These are phyloP conservation scores for Talaromyces sp. DNA, from an alignment of 2,329 filamentous ascomycete species.

Conservation along the genomic window DNA sequence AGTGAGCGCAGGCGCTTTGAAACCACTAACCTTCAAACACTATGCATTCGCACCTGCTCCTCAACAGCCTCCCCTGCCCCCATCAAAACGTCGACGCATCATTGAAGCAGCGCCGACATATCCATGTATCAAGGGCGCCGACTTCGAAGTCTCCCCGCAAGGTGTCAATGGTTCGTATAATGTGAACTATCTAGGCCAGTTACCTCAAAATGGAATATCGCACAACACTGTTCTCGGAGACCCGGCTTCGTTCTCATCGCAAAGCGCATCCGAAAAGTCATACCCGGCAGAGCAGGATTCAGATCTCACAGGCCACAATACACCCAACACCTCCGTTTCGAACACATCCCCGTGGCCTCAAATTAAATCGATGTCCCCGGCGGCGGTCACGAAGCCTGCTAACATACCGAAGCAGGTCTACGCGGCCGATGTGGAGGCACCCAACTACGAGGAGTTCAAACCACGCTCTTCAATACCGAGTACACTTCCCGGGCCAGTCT, in stretches of 20 bases:
- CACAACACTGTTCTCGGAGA: neutral
- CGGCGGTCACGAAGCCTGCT: neutral
- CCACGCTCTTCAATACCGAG: slow-evolving; percentile 81
- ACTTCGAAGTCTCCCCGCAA: neutral
- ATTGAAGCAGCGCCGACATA: neutral
- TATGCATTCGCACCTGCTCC: slow-evolving; percentile 10
- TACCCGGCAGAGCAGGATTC: slow-evolving; percentile 20
- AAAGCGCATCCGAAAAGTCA: slow-evolving; percentile 16
- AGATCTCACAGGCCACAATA: slow-evolving; percentile 23
- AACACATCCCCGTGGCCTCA: slow-evolving; percentile 12
- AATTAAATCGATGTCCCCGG: neutral
- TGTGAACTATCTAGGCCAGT: neutral
- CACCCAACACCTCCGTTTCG: slow-evolving; percentile 29
- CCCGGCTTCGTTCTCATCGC: slow-evolving; percentile 17
- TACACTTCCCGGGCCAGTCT: slow-evolving; percentile 68
- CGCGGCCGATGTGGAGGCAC: neutral
- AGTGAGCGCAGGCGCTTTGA: slow-evolving; percentile 3
- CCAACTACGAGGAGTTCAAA: slow-evolving; percentile 51
- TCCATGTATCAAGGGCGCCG: slow-evolving; percentile 5
- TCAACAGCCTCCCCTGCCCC: slow-evolving; percentile 10
- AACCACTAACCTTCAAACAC: slow-evolving; percentile 16
- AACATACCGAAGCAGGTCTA: neutral
- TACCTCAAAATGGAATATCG: neutral
- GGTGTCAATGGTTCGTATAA: neutral
- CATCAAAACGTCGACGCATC: slow-evolving; percentile 16